Conservation (phyloP, 2,329 filamentous ascomycete genomes). For the Neofusicoccum ribis region DNA sequence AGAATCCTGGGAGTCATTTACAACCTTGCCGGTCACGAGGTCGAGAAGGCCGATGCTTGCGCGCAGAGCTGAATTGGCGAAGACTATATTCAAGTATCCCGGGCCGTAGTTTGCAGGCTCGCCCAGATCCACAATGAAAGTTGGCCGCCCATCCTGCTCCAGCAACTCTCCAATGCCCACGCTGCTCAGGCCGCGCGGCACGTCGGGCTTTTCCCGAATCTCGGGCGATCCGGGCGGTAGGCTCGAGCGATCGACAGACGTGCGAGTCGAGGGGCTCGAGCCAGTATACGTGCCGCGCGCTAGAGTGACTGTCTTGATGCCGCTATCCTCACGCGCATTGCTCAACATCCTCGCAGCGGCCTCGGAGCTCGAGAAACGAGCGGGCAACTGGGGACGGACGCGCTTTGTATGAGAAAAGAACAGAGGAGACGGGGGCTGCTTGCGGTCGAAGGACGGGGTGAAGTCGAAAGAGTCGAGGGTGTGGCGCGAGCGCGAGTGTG, state of each 20-base stretch:
- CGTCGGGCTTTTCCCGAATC: constrained; percentile 48
- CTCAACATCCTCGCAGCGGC: constrained; percentile 60
- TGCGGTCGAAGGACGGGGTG: constrained; percentile 25
- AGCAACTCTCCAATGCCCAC: constrained; percentile 71
- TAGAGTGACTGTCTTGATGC: constrained; percentile 54
- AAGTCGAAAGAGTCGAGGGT: constrained; percentile 39
- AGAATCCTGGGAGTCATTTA: constrained; percentile 33
- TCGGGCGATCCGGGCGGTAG: constrained; percentile 48
- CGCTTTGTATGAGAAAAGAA: constrained; percentile 53
- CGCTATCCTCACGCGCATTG: constrained; percentile 51
- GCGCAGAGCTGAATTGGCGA: constrained; percentile 67
- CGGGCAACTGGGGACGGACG: constrained; percentile 46
- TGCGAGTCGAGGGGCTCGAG: constrained; percentile 49
- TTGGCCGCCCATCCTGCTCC: constrained; percentile 74
- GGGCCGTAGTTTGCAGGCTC: constrained; percentile 57
- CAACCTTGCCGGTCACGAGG: constrained; percentile 54
- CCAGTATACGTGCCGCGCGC: constrained; percentile 47
- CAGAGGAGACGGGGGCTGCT: constrained; percentile 49
- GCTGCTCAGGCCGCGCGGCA: constrained; percentile 59
- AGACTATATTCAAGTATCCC: constrained; percentile 62
- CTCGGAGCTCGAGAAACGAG: constrained; percentile 59
- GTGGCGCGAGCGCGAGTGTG: constrained; percentile 31
- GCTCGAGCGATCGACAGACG: constrained; percentile 55
- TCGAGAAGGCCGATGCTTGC: constrained; percentile 57
- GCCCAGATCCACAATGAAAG: constrained; percentile 70